These are phyloP conservation scores for Lippia alba DNA, from an alignment of 305 asterid species.

Conservation along the genomic window DNA sequence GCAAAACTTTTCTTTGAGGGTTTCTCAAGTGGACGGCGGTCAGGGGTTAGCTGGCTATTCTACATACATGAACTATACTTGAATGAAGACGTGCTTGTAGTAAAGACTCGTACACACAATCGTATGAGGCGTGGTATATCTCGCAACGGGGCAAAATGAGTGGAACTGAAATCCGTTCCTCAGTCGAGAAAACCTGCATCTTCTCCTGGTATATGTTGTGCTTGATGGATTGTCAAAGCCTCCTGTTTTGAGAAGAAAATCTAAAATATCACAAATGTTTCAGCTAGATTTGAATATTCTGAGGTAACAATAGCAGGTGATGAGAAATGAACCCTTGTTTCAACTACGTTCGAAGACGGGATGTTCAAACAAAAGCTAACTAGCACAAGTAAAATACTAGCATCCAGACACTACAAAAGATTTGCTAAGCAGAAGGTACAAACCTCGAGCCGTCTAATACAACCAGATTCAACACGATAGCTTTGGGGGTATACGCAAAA, in stretches of 20 bases:
- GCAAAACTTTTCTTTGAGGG: slow-evolving; percentile 28
- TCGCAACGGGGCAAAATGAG: slow-evolving; percentile 23
- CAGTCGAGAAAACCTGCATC: slow-evolving; percentile 22
- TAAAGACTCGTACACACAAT: too few relatives aligned
- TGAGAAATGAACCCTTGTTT: background rate
- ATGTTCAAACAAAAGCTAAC: background rate
- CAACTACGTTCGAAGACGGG: background rate
- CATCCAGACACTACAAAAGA: too few relatives aligned
- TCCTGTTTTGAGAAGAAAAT: slow-evolving; percentile 51
- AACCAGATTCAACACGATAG: background rate
- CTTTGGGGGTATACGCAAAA: background rate
- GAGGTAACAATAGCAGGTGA: background rate
- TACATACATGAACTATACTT: slow-evolving; percentile 43
- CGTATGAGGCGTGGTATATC: slow-evolving; percentile 30
- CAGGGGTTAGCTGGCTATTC: slow-evolving; percentile 44
- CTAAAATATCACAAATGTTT: slow-evolving; percentile 1
- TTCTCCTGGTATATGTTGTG: slow-evolving; percentile 24
- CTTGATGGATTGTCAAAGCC: slow-evolving; percentile 46
- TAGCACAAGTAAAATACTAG: background rate
- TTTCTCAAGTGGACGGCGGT: slow-evolving; percentile 40
- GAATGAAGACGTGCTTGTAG: too few relatives aligned
- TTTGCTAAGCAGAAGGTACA: too few relatives aligned
- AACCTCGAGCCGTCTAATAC: too few relatives aligned
- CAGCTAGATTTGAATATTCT: background rate
- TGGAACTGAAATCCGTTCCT: slow-evolving; percentile 6